Conservation (phyloP, 495 filamentous ascomycete species). For the Parathielavia hyrcaniae region DNA sequence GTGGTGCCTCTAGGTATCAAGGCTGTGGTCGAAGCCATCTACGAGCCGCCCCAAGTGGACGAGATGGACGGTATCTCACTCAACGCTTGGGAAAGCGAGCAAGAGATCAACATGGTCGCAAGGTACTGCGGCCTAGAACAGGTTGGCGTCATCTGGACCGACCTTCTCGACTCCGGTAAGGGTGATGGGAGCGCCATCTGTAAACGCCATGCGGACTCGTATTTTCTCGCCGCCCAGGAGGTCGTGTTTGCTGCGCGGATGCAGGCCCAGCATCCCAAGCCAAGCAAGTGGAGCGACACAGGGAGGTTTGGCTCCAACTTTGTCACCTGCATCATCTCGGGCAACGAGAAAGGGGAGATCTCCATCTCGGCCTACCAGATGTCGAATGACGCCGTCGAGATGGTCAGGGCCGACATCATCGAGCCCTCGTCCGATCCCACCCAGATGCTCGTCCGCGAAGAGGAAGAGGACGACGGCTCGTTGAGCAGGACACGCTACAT, state of each 20-base stretch:
- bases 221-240: constrained; percentile 88
- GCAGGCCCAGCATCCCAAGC: constrained; percentile 80
- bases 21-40: constrained; percentile 95
- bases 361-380: constrained; percentile 88
- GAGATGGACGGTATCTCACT: constrained; percentile 90
- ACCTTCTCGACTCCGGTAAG: constrained; percentile 74
- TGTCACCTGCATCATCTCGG: constrained; percentile 90
- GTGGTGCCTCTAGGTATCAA: constrained; percentile 93
- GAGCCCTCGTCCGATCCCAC: constrained; percentile 89
- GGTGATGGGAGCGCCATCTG: constrained; percentile 81
- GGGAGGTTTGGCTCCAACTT: constrained; percentile 94
- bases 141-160: constrained; percentile 93
- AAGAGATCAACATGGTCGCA: constrained; percentile 74
- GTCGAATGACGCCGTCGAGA: constrained; percentile 90
- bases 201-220: constrained; percentile 94
- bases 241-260: constrained; percentile 81
- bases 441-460: constrained; percentile 90
- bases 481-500: constrained; percentile 79
- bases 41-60: constrained; percentile 86
- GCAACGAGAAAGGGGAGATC: constrained; percentile 84
- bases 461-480: constrained; percentile 72
- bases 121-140: constrained; percentile 78
- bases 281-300: constrained; percentile 94
- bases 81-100: constrained; percentile 80
- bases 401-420: constrained; percentile 91